Base-by-base conservation (phyloP, 352 stramenopile species). In the Globisporangium apiculatum region DNA sequence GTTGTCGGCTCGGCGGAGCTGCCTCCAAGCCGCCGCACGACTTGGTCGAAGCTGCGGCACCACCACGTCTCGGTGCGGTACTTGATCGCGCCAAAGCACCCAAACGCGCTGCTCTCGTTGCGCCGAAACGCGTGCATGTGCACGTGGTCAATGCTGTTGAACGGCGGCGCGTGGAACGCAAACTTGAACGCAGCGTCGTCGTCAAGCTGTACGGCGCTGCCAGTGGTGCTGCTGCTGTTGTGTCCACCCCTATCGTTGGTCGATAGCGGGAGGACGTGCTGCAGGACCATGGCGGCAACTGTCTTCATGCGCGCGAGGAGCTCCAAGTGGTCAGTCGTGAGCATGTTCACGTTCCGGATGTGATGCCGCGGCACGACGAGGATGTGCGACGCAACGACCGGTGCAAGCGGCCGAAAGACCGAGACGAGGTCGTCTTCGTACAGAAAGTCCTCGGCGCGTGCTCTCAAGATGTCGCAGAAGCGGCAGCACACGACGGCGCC, bases 121-220 rank as follows among this genome's bases (percentile, higher is more conserved):
- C 68, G 78, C 14, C 75, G 76, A 57, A 95, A 93, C 15, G 82
- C 83, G 67, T 95, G 85, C 83, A 95, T 93, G 75, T 95, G 85
- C 45, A 95, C 81, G 65, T 95, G 85, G 65, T 95, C 85, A 63
- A 95, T 95, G 64, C 80, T 91, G 73, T 95, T 95, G 66, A 95
- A 95, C 15, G 85, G 85, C 9, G 85, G 85, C 18, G 75, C 83
- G 64, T 94, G 85, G 65, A 94, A 94, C 1, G 85, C 82, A 15
- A 89, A 87, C 57, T 88, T 89, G 51, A 71, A 89, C 24, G 1
- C 24, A 31, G 24, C 24, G 50, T 84, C 69, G n/a, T 56, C 62
- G 38, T 79, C 62, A 42, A 70, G 50, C 7, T 71, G 43, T 15
- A n/a, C 8, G 8, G 14, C 49, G n/a, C 18, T 59, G 15, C 9